Evolutionary conservation across 441 rosid species (phyloP).

Genomic region (Francoa sonchifolia): DNA sequence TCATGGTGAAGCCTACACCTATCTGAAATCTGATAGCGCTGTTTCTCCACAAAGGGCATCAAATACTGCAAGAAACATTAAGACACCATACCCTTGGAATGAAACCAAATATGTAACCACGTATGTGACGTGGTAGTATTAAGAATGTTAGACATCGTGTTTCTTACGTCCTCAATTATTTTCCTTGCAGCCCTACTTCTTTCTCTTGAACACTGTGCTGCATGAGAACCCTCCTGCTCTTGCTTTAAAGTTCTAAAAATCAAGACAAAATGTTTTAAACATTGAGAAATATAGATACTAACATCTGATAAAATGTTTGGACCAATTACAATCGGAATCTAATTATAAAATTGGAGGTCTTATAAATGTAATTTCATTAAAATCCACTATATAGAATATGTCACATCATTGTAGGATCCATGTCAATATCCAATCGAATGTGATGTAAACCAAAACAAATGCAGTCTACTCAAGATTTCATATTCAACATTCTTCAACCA

Average conservation of each 20-base stretch:
- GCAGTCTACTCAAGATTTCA: no score
- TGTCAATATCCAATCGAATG: no score
- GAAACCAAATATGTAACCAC: not conserved
- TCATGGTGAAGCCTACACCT: conserved; percentile 32
- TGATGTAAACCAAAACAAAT: no score
- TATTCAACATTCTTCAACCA: no score
- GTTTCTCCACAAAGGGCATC: conserved; percentile 30
- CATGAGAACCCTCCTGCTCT: conserved; percentile 22
- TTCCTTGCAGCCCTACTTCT: conserved; percentile 40
- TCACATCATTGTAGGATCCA: no score
- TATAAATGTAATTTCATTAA: no score
- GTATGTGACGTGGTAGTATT: not conserved
- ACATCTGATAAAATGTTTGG: not conserved
- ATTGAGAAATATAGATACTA: not conserved
- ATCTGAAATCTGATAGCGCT: conserved; percentile 19
- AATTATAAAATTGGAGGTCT: no score
- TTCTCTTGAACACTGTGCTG: conserved; percentile 41
- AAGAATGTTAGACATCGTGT: not conserved
- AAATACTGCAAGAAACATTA: conserved; percentile 25
- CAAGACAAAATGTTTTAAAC: conserved; percentile 2
- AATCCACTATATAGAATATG: no score
- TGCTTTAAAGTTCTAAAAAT: conserved; percentile 24
- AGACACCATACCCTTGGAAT: not conserved
- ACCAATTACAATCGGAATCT: not conserved
- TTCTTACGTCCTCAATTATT: conserved; percentile 38